Evolutionary conservation across 1,284 basidiomycete genomes (phyloP).

Genomic region (Ceratobasidium sp.): DNA sequence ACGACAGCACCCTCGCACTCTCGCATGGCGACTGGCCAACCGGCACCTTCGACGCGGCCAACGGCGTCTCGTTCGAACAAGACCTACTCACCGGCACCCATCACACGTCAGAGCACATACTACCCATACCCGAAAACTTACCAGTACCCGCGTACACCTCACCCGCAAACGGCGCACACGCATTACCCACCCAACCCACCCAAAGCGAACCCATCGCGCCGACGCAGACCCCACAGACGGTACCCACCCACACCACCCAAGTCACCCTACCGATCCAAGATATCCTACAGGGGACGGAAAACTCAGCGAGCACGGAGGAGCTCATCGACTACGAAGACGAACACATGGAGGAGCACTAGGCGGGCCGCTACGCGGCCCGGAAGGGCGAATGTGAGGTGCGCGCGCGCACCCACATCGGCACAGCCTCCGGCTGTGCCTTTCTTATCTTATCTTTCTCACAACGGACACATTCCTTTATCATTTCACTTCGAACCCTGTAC

Average conservation of each 20-base stretch:
- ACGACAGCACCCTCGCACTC: too few species aligned
- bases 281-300: neutral
- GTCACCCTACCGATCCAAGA: neutral
- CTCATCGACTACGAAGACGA: too few species aligned
- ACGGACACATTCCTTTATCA: neutral
- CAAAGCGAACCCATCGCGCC: neutral
- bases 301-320: neutral
- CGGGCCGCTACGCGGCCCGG: slow-evolving; percentile 9
- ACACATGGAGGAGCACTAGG: neutral
- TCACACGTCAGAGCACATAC: too few species aligned
- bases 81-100: too few species aligned
- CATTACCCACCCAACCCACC: neutral
- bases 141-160: neutral
- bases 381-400: slow-evolving; percentile 27
- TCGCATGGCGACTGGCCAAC: too few species aligned
- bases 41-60: too few species aligned
- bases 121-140: too few species aligned
- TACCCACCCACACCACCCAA: neutral
- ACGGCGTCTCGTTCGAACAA: too few species aligned
- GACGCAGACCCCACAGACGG: neutral
- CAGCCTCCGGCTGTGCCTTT: slow-evolving; percentile 2
- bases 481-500: neutral
- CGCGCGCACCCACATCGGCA: neutral
- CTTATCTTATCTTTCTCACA: neutral
- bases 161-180: neutral